Conservation (phyloP, 345 rosid species). For the Trapa bicornis region DNA sequence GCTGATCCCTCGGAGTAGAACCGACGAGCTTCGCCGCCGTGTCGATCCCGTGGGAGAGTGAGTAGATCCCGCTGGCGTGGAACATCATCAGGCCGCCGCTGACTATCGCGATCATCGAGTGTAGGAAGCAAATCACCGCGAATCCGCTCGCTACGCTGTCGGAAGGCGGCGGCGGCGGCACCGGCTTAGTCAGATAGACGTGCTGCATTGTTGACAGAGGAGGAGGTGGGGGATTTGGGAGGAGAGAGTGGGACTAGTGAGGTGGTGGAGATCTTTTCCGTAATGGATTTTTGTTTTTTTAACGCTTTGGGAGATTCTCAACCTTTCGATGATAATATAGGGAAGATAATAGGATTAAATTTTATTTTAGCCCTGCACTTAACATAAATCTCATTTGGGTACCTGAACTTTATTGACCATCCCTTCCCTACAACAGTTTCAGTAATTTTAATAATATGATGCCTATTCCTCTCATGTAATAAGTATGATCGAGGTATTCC, state of each 20-base stretch:
- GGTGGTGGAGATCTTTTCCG: neutral
- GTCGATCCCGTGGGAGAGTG: constrained; percentile 49
- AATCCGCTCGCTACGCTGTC: constrained; percentile 19
- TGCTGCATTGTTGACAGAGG: neutral
- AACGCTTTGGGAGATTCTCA: neutral
- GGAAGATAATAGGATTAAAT: too few relatives aligned
- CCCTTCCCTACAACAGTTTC: too few relatives aligned
- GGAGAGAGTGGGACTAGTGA: too few relatives aligned
- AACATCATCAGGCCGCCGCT: constrained; percentile 71
- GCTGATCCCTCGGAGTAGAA: constrained; percentile 58
- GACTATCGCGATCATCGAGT: constrained; percentile 45
- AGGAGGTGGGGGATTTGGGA: too few relatives aligned
- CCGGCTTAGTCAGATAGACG: neutral
- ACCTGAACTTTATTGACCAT: neutral
- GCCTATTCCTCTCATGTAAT: too few relatives aligned
- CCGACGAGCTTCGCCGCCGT: constrained; percentile 41
- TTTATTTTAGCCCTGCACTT: too few relatives aligned
- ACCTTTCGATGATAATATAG: neutral
- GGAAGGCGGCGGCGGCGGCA: constrained; percentile 22
- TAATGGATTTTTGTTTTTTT: neutral
- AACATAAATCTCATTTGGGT: neutral
- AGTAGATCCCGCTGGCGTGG: constrained; percentile 40
- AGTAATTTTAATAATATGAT: too few relatives aligned
- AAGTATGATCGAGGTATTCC: too few relatives aligned
- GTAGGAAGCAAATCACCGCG: constrained; percentile 47